Evolutionary conservation across 108 stramenopile genomes (phyloP), one percentile per base, ranked within the genome.

Genomic region (Skeletonema grethae): DNA sequence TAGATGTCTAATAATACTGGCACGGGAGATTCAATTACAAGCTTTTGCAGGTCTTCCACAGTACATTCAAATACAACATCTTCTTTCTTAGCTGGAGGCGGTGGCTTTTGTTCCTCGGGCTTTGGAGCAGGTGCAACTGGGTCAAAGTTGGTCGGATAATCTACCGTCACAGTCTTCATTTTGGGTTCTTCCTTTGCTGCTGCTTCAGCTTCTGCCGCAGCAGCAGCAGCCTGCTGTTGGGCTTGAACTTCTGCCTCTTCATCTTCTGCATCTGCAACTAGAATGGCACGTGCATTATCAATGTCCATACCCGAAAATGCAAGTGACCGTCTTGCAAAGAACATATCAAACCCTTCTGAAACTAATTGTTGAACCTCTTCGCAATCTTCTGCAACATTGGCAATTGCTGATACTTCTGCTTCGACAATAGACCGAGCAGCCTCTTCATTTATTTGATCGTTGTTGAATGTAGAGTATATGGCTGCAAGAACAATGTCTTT

Each of bases 1-100:
- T 95, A 95, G 13, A 92, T 72, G 63, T 95, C 94, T 7, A 95
- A 66, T 28, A 95, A 79, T 4, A 95, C 94, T 0, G 94, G 94
- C 18, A 95, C 94, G 9, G 94, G 91, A 13, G 91, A 92, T 81
- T 95, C 91, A 20, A 95, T 70, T 0, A 92, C 90, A 18, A 95
- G 78, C 39, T 83, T 72, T 60, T 95, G 91, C 1, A 95, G 65
- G 20, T 92, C 75, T 13, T 70, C 83, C 12, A 90, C 74, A 2
- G 90, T 92, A 1, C 85, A 85, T 61, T 95, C 90, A 65, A 95
- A 92, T 5, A 95, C 86, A 31, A 95, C 94, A 50, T 88, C 85
- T 35, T 80, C 76, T 50, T 90, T 92, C 34, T 84, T 70, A 0
- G 85, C 94, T 9, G 87, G 81, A 12, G 77, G 60, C 12, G 36